These are phyloP conservation scores for Saussurea involucrata DNA, from an alignment of 129 eudicot genomes.

Conservation along the genomic window DNA sequence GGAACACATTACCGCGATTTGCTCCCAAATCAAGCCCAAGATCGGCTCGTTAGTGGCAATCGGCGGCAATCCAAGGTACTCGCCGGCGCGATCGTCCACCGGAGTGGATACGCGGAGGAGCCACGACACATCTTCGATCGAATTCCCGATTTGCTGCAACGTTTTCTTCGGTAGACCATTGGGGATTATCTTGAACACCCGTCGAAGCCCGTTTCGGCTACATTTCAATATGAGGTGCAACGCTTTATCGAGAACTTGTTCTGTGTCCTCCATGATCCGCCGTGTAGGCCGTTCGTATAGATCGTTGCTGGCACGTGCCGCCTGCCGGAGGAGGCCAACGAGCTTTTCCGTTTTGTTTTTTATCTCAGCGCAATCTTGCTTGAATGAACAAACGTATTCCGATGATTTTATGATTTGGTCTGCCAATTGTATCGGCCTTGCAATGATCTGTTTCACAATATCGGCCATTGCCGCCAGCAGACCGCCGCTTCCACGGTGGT, in stretches of 20 bases:
- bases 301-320: conserved; percentile 50
- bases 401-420: conserved; percentile 56
- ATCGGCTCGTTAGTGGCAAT: conserved; percentile 64
- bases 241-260: conserved; percentile 51
- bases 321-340: conserved; percentile 52
- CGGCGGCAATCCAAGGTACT: conserved; percentile 51
- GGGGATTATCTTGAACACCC: conserved; percentile 53
- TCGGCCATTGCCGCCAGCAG: conserved; percentile 46
- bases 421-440: conserved; percentile 57
- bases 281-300: conserved; percentile 64
- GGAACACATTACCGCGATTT: conserved; percentile 37
- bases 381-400: conserved; percentile 34
- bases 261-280: conserved; percentile 54
- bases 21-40: conserved; percentile 54
- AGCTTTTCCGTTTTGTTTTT: conserved; percentile 44
- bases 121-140: conserved; percentile 63
- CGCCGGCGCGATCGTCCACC: conserved; percentile 41
- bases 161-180: conserved; percentile 34
- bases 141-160: conserved; percentile 42
- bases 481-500: conserved; percentile 14
- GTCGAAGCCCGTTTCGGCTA: conserved; percentile 38
- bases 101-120: conserved; percentile 54
- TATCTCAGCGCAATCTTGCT: conserved; percentile 48
- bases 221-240: conserved; percentile 42
- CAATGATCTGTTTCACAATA: conserved; percentile 50